phyloP scores from a whole-genome alignment of 179 eudicot species.

The Silene noctiflora region DNA sequence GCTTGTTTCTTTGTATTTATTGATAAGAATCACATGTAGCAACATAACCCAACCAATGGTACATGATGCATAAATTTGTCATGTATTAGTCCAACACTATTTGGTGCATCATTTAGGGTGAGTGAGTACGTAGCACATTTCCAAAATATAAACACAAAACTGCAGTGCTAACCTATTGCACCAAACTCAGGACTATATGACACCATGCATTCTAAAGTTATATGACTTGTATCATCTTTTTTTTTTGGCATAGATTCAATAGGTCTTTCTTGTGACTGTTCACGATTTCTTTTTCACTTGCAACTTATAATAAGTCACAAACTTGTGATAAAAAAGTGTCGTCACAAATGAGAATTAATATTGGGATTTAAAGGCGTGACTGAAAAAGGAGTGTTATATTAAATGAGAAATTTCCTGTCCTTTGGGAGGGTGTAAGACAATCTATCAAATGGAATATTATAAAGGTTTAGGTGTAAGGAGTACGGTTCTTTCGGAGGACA shows the following conservation, averaged over 20 bases:
- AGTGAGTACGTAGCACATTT: too few species aligned
- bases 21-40: neutral
- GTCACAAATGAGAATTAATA: too few species aligned
- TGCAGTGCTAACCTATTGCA: neutral
- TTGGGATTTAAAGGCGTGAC: neutral
- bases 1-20: neutral
- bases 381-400: too few species aligned
- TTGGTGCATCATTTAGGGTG: too few species aligned
- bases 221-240: conserved; percentile 9
- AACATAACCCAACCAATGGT: neutral
- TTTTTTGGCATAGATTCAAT: conserved; percentile 3
- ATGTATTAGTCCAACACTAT: neutral
- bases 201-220: neutral
- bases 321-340: too few species aligned
- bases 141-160: neutral
- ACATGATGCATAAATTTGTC: conserved; percentile 7
- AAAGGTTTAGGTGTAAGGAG: too few species aligned
- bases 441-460: too few species aligned
- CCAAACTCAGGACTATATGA: conserved; percentile 8
- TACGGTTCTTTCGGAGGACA: too few species aligned
- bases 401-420: too few species aligned
- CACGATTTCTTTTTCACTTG: too few species aligned
- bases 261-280: neutral
- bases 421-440: too few species aligned
- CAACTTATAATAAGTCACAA: too few species aligned